These are phyloP conservation scores for Fusarium stilboides DNA, from an alignment of 2,329 filamentous ascomycete species.

Conservation along the genomic window DNA sequence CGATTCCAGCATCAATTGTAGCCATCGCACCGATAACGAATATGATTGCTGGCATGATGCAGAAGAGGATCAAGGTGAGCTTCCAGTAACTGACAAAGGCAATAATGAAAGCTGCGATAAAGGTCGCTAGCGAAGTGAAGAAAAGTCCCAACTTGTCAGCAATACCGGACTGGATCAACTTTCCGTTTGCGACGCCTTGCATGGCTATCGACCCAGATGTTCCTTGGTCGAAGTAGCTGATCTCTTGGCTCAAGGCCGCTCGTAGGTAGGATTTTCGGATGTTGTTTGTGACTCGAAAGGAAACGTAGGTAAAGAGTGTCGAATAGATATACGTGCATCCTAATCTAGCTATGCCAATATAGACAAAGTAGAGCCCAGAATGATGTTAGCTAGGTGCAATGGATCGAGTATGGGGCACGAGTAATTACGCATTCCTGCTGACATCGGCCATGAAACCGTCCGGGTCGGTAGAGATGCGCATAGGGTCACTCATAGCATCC, in stretches of 20 bases:
- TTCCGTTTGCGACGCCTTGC: neutral
- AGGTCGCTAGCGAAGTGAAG: neutral
- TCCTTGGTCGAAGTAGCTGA: conserved; percentile 1
- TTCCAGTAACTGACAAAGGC: conserved; percentile 2
- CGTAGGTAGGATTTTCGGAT: neutral
- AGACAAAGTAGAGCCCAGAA: neutral
- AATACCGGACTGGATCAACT: neutral
- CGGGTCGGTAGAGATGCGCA: too few species aligned
- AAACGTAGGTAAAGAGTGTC: conserved; percentile 4
- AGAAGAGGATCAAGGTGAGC: neutral
- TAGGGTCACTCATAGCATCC: neutral
- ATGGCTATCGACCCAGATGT: conserved; percentile 1
- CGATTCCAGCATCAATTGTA: neutral
- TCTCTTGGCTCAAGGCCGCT: neutral
- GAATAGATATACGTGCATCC: conserved; percentile 1
- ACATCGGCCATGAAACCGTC: neutral
- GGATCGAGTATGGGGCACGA: too few species aligned
- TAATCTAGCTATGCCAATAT: neutral
- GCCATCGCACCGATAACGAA: neutral
- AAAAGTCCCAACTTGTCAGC: conserved; percentile 6
- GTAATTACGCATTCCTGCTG: neutral
- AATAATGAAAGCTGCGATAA: conserved; percentile 1
- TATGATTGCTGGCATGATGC: conserved; percentile 4
- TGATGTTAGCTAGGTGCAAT: too few species aligned
- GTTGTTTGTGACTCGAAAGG: neutral